Evolutionary conservation across 2,329 filamentous ascomycete species (phyloP), one percentile per base, ranked within the genome.

Genomic region (Pyrenophora seminiperda): DNA sequence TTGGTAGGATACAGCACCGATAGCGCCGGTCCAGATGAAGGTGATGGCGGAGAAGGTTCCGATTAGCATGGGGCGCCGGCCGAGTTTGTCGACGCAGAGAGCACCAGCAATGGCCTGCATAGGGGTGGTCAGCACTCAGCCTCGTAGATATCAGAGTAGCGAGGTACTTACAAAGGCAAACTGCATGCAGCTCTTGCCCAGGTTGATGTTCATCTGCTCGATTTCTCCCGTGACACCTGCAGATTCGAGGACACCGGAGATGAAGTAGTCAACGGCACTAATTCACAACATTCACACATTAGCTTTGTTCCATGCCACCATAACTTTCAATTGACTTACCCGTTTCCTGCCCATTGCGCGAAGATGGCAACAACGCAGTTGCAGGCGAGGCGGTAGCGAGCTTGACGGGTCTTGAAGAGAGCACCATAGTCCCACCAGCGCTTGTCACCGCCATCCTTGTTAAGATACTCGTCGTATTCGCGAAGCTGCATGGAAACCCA

Each of bases 341-440:
- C 70, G 50, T 74, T 77, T 37, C 73, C 73, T 18, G 72, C 71
- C 76, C 75, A 76, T 31, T 67, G 61, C 0, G 77, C 77, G 50
- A 83, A 80, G 62, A 82, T 81, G 0, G 76, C 72, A 74, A 83
- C 80, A 7, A 70, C 72, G 19, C 81, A 70, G 1, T 81, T 78
- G 67, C 81, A 79, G 55, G 75, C 75, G 4, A 81, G 69, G 11
- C 80, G 68, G 63, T 82, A 82, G 11, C 76, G 72, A 24, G 75
- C 73, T 14, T 74, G 74, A 4, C 68, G 69, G 3, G 75, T 80
- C 66, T 80, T 78, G 66, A 76, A 73, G 10, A 84, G 69, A 53
- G 81, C 79, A 13, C 56, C 32, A 70, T 81, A 85, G 62, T 85
- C 67, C 81, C 81, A 85, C 77, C 79, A 84, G 3, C 78, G 75